Percentiles rank a stretch among this genome's conserved stretches.
Evolutionary conservation across 208 protist species (phyloP).

Genomic region (Leishmania turanica): DNA sequence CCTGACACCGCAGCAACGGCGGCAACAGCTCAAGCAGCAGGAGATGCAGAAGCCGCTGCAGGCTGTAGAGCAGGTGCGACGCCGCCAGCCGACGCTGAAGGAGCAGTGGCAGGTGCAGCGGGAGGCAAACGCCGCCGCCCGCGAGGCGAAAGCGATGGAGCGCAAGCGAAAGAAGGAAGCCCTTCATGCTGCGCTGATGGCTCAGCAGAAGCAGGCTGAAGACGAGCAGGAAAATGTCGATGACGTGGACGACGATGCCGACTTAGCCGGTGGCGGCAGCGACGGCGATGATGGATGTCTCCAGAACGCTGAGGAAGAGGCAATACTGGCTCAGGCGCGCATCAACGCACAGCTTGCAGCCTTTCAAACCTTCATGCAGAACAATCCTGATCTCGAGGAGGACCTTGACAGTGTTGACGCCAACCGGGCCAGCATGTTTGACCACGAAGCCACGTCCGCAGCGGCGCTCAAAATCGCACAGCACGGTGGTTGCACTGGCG

Average conservation of each 20-base stretch:
- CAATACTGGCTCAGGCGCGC: slow-evolving; percentile 15
- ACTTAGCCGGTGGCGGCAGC: background rate
- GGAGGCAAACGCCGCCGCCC: slow-evolving; percentile 14
- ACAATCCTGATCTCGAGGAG: slow-evolving; percentile 22
- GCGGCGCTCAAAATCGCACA: background rate
- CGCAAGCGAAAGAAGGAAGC: slow-evolving; percentile 29
- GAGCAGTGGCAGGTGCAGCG: slow-evolving; percentile 30
- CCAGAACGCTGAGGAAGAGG: slow-evolving; percentile 15
- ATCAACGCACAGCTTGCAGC: slow-evolving; percentile 27
- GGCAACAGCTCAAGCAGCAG: slow-evolving; percentile 3
- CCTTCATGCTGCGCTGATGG: slow-evolving; percentile 16
- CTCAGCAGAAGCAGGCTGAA: slow-evolving; percentile 27
- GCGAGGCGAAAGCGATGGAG: slow-evolving; percentile 23
- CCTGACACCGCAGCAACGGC: background rate
- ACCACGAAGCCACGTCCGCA: background rate
- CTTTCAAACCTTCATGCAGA: slow-evolving; percentile 21
- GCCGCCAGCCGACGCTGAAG: slow-evolving; percentile 21
- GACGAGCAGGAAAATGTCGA: background rate
- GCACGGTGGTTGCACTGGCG: background rate
- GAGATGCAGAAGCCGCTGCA: background rate
- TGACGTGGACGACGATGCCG: background rate
- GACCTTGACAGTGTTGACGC: slow-evolving; percentile 8
- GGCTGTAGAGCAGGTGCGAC: slow-evolving; percentile 7
- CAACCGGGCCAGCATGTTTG: slow-evolving; percentile 5
- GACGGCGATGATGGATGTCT: slow-evolving; percentile 10